A percentile compares a stretch with the other conserved stretches of the same genome.
phyloP scores from a whole-genome alignment of 768 basidiomycete species.

The Hortiboletus campestris region DNA sequence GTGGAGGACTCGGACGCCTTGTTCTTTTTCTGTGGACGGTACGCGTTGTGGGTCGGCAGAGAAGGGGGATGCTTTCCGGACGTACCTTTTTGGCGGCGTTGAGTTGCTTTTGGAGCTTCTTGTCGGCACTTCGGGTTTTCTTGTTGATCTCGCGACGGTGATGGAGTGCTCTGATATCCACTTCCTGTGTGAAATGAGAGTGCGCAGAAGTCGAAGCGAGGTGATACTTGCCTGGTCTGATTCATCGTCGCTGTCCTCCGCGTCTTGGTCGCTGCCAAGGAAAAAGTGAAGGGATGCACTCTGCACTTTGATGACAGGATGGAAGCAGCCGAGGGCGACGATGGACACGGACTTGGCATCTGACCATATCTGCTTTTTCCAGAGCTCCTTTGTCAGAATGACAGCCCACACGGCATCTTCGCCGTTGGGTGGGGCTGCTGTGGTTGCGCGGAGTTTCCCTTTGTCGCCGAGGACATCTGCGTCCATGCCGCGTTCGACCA shows the following conservation, averaged over 20 bases:
- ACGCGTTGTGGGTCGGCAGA: constrained; percentile 28
- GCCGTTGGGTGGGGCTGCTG: constrained; percentile 43
- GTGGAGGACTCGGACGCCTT: constrained; percentile 26
- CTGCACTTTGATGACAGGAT: constrained; percentile 92
- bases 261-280: constrained; percentile 81
- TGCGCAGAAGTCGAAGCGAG: not conserved
- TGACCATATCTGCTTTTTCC: constrained; percentile 91
- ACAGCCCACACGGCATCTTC: constrained; percentile 99
- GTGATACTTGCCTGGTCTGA: constrained; percentile 42
- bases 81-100: constrained; percentile 73
- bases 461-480: constrained; percentile 81
- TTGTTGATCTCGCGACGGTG: constrained; percentile 93
- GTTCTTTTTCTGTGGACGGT: constrained; percentile 36
- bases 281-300: constrained; percentile 95
- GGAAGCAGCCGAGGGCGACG: constrained; percentile 86
- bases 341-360: constrained; percentile 94
- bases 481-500: constrained; percentile 92
- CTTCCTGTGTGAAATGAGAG: constrained; percentile 39
- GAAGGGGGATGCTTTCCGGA: not conserved
- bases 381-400: constrained; percentile 88
- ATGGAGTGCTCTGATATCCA: constrained; percentile 70
- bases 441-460: constrained; percentile 59
- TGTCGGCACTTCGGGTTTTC: constrained; percentile 81
- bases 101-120: constrained; percentile 71
- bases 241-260: constrained; percentile 71